Percentiles rank a stretch among this genome's conserved stretches.
Conservation (phyloP, 1,284 basidiomycete genomes). For the Dichomitus squalens region DNA sequence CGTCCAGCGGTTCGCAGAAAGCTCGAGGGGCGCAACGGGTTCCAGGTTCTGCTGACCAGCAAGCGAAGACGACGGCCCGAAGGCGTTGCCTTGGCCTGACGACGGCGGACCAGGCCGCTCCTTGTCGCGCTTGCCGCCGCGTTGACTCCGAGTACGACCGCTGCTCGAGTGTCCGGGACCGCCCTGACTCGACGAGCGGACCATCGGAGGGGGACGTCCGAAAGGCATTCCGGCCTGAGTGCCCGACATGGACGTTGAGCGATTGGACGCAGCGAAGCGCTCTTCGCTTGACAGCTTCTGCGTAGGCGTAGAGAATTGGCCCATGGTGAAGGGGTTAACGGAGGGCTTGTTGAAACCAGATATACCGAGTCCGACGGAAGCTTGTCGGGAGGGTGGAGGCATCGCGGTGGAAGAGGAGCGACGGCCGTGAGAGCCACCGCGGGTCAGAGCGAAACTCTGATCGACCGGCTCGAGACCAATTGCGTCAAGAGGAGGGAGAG, state of each 20-base stretch:
- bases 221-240: conserved; percentile 46
- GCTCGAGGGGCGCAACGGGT: conserved; percentile 76
- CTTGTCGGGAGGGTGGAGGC: conserved; percentile 46
- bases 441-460: conserved; percentile 54
- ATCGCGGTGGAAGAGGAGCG: conserved; percentile 48
- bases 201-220: conserved; percentile 58
- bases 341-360: conserved; percentile 48
- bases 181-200: conserved; percentile 78
- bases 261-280: conserved; percentile 57
- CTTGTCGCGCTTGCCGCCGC: conserved; percentile 63
- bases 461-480: conserved; percentile 88
- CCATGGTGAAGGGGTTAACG: conserved; percentile 62
- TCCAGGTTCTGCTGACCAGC: conserved; percentile 42
- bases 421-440: conserved; percentile 57
- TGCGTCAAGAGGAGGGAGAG: conserved; percentile 86
- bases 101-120: conserved; percentile 35
- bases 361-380: conserved; percentile 62
- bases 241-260: conserved; percentile 40
- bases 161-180: conserved; percentile 55
- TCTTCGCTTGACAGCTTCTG: conserved; percentile 74
- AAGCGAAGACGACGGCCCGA: conserved; percentile 22
- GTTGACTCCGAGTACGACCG: conserved; percentile 71
- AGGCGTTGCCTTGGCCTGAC: conserved; percentile 24
- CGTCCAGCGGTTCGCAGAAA: conserved; percentile 85
- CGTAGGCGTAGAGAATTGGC: conserved; percentile 65